A percentile compares a stretch with the other conserved stretches of the same genome.
phyloP scores from a whole-genome alignment of 75 land plant species.

The Picea glauca region DNA sequence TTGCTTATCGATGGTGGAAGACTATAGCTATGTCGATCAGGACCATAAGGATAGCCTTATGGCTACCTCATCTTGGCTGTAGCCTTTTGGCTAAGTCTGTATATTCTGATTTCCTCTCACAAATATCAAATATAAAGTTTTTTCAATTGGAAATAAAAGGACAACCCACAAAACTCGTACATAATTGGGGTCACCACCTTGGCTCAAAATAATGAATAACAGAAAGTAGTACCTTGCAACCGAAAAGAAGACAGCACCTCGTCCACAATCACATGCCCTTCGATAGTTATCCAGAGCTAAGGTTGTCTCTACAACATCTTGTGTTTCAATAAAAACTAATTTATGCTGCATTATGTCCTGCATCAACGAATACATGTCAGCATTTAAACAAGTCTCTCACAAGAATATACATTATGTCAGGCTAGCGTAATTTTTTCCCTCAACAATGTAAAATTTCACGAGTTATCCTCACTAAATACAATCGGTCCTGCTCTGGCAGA shows the following conservation, averaged over 20 bases:
- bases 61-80: too few relatives aligned
- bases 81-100: too few relatives aligned
- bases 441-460: neutral
- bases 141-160: too few relatives aligned
- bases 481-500: neutral
- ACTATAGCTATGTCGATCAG: too few relatives aligned
- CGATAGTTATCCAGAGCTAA: constrained; percentile 97
- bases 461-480: neutral
- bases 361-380: neutral
- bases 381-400: neutral
- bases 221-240: constrained; percentile 76
- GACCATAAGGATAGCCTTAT: too few relatives aligned
- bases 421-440: too few relatives aligned
- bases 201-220: neutral
- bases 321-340: constrained; percentile 98
- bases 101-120: too few relatives aligned
- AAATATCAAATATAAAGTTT: too few relatives aligned
- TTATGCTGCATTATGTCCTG: constrained; percentile 99
- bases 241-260: constrained; percentile 99
- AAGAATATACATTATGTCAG: neutral
- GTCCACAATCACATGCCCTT: constrained; percentile 97
- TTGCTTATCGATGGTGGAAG: too few relatives aligned
- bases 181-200: too few relatives aligned
- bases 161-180: too few relatives aligned
- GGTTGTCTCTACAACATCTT: constrained; percentile 98